phyloP scores from a whole-genome alignment of 2,329 filamentous ascomycete genomes.

The Aspergillus amoenus region DNA sequence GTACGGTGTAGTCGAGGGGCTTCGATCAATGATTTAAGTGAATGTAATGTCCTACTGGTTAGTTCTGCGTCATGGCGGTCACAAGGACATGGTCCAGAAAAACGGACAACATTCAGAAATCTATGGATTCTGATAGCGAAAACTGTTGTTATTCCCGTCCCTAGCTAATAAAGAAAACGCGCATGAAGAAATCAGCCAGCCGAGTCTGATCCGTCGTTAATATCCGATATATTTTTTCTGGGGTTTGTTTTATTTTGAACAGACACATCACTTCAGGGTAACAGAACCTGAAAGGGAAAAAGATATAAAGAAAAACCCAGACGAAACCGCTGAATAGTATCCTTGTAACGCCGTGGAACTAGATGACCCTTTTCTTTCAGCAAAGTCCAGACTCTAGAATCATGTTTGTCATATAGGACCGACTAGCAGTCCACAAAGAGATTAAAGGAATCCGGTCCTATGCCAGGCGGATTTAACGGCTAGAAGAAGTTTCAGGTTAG shows the following conservation, averaged over 20 bases:
- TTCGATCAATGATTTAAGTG: neutral
- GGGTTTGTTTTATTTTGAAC: neutral
- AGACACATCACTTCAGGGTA: neutral
- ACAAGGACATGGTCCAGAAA: neutral
- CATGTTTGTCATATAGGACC: neutral
- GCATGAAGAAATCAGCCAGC: neutral
- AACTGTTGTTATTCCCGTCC: neutral
- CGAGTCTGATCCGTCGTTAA: neutral
- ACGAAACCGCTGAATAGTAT: slow-evolving; percentile 18
- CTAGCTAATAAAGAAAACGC: neutral
- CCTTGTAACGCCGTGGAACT: slow-evolving; percentile 22
- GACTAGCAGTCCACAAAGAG: slow-evolving; percentile 1
- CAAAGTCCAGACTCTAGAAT: slow-evolving; percentile 4
- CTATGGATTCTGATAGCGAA: neutral
- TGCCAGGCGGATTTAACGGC: slow-evolving; percentile 49
- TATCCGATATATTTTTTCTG: neutral
- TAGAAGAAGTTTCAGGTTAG: slow-evolving; percentile 18
- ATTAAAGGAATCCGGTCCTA: slow-evolving; percentile 2
- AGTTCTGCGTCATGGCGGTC: neutral
- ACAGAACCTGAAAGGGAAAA: slow-evolving; percentile 3
- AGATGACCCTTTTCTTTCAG: slow-evolving; percentile 11
- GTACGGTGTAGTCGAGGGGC: neutral
- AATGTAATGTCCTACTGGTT: neutral
- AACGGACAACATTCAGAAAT: neutral
- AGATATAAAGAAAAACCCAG: slow-evolving; percentile 2